Evolutionary conservation across 1,139 yeast species (phyloP), one percentile per base, ranked within the genome.

Genomic region (Taiozyma onychis): DNA sequence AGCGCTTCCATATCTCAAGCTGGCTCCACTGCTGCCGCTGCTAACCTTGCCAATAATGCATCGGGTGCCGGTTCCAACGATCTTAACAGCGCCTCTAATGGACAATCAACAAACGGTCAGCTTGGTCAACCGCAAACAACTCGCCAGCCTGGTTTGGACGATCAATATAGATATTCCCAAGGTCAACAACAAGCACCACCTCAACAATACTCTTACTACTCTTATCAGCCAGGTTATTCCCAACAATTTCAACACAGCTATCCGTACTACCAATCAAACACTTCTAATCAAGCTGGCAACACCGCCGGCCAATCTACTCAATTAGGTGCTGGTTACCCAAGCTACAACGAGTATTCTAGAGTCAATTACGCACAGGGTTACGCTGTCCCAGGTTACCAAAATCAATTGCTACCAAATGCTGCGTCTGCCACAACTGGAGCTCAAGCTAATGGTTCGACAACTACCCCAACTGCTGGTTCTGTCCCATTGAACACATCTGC

Each of bases 281-380:
- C 47, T 43, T 39, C 46, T 7, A 44, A 42, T n/a, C 39, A 51
- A 43, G 44, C 50, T 4, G 41, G 48, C 28, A n/a, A 16, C 27
- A 22, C 43, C 6, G 26, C 44, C 26, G 43, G 49, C 6, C 27
- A 39, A 24, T 7, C 48, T 14, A 16, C 39, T 30, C 51, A 48
- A 42, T 11, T 49, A 30, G 50, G 45, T 16, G 22, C 53, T 11
- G 45, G 47, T 6, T 58, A 55, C 39, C 54, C 57, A 14, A 57
- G 52, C 57, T 57, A 54, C 43, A 45, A 54, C 32, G 57, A 54
- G 48, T 61, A 61, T 48, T 55, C 62, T 10, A 56, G 66, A 51
- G 54, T 55, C 45, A 54, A 57, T 37, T 63, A 63, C 46, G 60
- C 52, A 13, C 66, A 61, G 50, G 57, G 55, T 47, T 62, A 58